Evolutionary conservation across 306 rosid species (phyloP), one percentile per base, ranked within the genome.

Genomic region (Bauhinia variegata): DNA sequence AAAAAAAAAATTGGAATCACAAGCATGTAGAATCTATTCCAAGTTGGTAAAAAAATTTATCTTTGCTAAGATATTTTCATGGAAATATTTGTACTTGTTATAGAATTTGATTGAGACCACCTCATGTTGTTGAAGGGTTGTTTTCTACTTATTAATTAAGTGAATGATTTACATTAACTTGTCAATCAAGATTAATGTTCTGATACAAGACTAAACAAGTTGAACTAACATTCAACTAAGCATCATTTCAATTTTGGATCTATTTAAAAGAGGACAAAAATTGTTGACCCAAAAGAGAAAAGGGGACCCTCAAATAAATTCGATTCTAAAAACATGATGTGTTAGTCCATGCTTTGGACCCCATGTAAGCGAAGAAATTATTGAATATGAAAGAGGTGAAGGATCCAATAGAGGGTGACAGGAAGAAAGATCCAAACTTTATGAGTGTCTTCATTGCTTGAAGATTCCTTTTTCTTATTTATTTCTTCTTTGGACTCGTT

Each of bases 311-410:
- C 15, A 73, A 63, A 63, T 17, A 13, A 63, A 46, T 15, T 15
- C 23, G 60, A 54, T 65, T 6, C 63, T 46, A 71, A 70, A 65
- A 55, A 34, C 37, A 70, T 70, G 30, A 76, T 38, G 71, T 41
- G 63, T 44, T 32, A 23, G 73, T 62, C 68, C 75, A 69, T 46
- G 61, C 36, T 44, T 43, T 31, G 72, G 78, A 63, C 77, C 84
- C 84, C 74, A 65, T 65, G 47, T 54, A 57, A 54, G 53, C 68
- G 60, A 71, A 48, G 23, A 67, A 66, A 80, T 72, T 75, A 65
- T 60, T 59, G 65, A 46, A 70, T 14, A 51, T 51, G 59, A 80
- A 75, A 60, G 67, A 32, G 32, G 33, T 28, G 59, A 58, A 65
- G 52, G 23, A 68, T 32, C 73, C 41, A 67, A 76, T 57, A 62